Base-by-base conservation (phyloP, 495 filamentous ascomycete genomes). In the Extremus antarcticus region DNA sequence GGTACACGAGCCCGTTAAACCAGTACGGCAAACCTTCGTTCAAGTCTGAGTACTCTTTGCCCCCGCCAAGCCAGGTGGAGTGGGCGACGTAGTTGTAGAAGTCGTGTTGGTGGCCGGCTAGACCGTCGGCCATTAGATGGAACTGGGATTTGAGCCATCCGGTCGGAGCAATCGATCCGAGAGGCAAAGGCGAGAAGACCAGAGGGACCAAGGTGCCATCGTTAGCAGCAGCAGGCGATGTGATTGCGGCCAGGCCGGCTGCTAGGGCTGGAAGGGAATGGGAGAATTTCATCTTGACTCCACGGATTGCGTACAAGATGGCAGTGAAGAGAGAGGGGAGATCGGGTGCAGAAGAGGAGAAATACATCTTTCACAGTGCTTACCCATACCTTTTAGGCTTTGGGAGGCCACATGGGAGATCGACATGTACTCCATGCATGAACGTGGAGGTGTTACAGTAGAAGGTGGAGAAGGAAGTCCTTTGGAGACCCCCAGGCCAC, bases 11-110 rank as follows among this genome's bases (percentile, higher is more conserved):
- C 21, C 76, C 76, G 58, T 84, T 84, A 54, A 82, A 76, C 82
- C 81, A 86, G 62, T 86, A 85, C 1, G 81, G 80, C 2, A 76
- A 71, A 0, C 73, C 75, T 66, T 86, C 81, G 53, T 82, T 73
- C 2, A 84, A 68, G 7, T 63, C 63, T 43, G 76, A 80, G 53
- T 86, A 86, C 61, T 84, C 79, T 4, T 68, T 61, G 20, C 66
- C 65, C 1, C 78, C 76, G 2, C 81, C 80, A 10, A 79, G 57
- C 80, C 79, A 85, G 16, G 66, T 63, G 3, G 73, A 76, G 54
- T 84, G 58, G 1, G 65, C 66, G 3, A 84, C 78, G 48, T 73
- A 79, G 29, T 68, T 71, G 63, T 80, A 85, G 63, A 84, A 84
- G 49, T 81, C 74, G 32, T 71, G 71, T 47, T 79, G 61, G 55